Base-by-base conservation (phyloP, 2,329 filamentous ascomycete genomes). In the Colletotrichum godetiae region DNA sequence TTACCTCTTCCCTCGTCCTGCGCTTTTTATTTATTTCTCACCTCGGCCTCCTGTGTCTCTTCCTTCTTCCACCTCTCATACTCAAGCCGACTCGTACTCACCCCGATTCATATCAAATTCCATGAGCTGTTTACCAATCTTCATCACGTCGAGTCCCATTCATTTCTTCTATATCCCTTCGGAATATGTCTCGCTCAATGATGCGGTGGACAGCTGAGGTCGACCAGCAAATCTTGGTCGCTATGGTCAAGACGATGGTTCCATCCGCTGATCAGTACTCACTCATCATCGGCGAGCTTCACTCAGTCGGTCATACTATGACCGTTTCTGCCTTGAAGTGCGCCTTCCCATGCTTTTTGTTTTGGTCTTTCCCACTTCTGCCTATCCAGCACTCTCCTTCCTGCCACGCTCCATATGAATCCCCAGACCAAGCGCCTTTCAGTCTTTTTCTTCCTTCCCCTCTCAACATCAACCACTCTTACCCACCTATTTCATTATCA, bases 151-250 rank as follows among this genome's bases (percentile, higher is more conserved):
- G 1, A 6, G 29, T 4, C 10, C 12, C 15, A 31, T 42, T 8
- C 19, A 13, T 19, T n/a, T 49, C 5, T 33, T 22, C 24, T 33
- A 11, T 12, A 19, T 19, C 8, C 31, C 15, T 5, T 22, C 24
- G 4, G 46, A 33, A 22, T 4, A 62, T 62, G 60, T 52, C 60
- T n/a, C 78, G 80, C 46, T 76, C 79, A 68, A 72, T 77, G 19
- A 83, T 82, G 75, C 81, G 78, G 42, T 89, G 86, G 86, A 82
- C 82, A 33, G 77, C 81, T 5, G 78, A 80, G 10, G 81, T 83
- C 22, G 85, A 88, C 58, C 79, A 85, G 71, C 84, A 85, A 53
- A 83, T 88, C 55, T 80, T 89, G 46, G 68, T 84, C 7, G 82
- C 81, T 33, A 71, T 88, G 29, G 77, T 85, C n/a, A 79, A 82